Evolutionary conservation across 768 basidiomycete genomes (phyloP).

Genomic region (Pulveroboletus sp.): DNA sequence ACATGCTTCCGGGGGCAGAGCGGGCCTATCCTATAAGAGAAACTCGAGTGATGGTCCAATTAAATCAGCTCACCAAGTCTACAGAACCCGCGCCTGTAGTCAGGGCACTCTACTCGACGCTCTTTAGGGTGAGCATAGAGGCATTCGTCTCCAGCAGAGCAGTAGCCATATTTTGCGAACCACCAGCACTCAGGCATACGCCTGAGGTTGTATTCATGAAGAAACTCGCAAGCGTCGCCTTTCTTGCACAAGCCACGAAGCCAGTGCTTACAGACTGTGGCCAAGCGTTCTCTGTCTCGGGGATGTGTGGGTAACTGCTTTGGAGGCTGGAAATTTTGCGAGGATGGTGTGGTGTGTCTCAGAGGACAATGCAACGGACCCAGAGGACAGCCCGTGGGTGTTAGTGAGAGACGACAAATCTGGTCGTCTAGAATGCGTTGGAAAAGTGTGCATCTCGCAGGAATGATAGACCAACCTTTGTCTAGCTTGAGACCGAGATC

Average conservation of each 20-base stretch:
- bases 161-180: slow-evolving; percentile 97
- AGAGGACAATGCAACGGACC: slow-evolving; percentile 89
- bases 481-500: slow-evolving; percentile 86
- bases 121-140: slow-evolving; percentile 94
- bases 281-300: slow-evolving; percentile 73
- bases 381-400: slow-evolving; percentile 82
- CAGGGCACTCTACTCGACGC: slow-evolving; percentile 87
- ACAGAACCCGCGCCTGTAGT: slow-evolving; percentile 95
- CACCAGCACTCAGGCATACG: slow-evolving; percentile 99
- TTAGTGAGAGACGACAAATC: slow-evolving; percentile 83
- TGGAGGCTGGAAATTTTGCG: slow-evolving; percentile 85
- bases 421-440: slow-evolving; percentile 65
- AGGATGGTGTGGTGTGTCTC: slow-evolving; percentile 85
- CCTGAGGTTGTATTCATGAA: slow-evolving; percentile 97
- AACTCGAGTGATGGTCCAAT: slow-evolving; percentile 1
- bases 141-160: slow-evolving; percentile 95
- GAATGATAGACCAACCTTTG: slow-evolving; percentile 52
- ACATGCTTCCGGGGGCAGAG: slow-evolving; percentile 89
- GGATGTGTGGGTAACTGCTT: slow-evolving; percentile 79
- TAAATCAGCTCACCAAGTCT: slow-evolving; percentile 62
- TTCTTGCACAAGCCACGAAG: slow-evolving; percentile 97
- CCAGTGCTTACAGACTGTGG: slow-evolving; percentile 99
- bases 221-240: slow-evolving; percentile 95
- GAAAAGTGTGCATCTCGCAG: not conserved
- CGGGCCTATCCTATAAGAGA: slow-evolving; percentile 52